Conservation (phyloP, 768 basidiomycete species). For the Trametes sanguinea region DNA sequence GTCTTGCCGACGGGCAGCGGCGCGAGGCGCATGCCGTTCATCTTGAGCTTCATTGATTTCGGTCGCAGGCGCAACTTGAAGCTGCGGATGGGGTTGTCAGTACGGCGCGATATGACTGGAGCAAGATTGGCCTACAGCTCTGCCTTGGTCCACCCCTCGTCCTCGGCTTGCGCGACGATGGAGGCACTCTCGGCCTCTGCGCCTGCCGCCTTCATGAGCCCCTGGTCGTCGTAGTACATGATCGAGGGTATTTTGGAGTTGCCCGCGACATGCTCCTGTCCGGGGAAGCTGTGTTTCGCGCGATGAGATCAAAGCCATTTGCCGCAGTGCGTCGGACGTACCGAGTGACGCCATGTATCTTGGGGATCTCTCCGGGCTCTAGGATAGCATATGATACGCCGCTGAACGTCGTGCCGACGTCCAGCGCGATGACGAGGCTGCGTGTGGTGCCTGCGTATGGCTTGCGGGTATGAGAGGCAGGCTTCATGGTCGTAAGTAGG, state of each 20-base stretch:
- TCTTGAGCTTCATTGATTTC: constrained; percentile 74
- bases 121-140: constrained; percentile 58
- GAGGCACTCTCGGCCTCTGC: constrained; percentile 72
- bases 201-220: constrained; percentile 69
- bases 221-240: constrained; percentile 70
- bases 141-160: constrained; percentile 74
- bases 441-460: constrained; percentile 66
- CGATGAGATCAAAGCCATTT: background rate
- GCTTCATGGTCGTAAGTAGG: constrained; percentile 43
- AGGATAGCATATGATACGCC: constrained; percentile 84
- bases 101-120: background rate
- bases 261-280: constrained; percentile 83
- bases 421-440: constrained; percentile 75
- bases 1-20: constrained; percentile 66
- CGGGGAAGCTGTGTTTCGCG: constrained; percentile 71
- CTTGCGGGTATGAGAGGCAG: constrained; percentile 65
- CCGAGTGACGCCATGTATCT: constrained; percentile 82
- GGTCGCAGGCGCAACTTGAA: constrained; percentile 83
- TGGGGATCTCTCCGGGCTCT: constrained; percentile 78
- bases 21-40: constrained; percentile 82
- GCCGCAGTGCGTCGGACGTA: constrained; percentile 32
- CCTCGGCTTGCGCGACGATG: constrained; percentile 65
- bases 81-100: constrained; percentile 36
- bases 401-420: constrained; percentile 82
- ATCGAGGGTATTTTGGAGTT: constrained; percentile 83